Evolutionary conservation across 169 alveolate species (phyloP).

Genomic region (Cryptosporidium parvum): DNA sequence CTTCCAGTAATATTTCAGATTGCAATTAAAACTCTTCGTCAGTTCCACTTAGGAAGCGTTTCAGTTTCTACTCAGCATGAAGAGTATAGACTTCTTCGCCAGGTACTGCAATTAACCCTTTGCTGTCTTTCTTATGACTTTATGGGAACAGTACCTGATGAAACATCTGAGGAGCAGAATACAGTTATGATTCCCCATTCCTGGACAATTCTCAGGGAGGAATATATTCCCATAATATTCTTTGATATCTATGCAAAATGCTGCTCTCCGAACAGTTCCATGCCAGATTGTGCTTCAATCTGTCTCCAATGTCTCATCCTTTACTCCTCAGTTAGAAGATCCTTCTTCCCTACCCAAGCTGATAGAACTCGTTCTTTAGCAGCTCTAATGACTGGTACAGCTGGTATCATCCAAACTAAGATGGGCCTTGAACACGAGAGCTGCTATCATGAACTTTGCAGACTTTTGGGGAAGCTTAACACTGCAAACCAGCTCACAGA

Average conservation of each 20-base stretch:
- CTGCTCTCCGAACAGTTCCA: conserved; percentile 48
- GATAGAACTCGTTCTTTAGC: conserved; percentile 87
- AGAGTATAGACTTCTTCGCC: conserved; percentile 85
- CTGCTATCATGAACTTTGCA: conserved; percentile 92
- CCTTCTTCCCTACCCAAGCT: conserved; percentile 90
- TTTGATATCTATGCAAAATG: conserved; percentile 77
- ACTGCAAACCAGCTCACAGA: conserved; percentile 90
- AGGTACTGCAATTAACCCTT: conserved; percentile 90
- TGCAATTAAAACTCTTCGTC: conserved; percentile 79
- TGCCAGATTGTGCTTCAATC: conserved; percentile 87
- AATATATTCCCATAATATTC: conserved; percentile 84
- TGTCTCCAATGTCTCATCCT: conserved; percentile 89
- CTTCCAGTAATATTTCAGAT: conserved; percentile 89
- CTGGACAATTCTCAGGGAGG: conserved; percentile 90
- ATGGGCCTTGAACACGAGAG: conserved; percentile 89
- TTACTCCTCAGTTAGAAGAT: conserved; percentile 88
- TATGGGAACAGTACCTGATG: conserved; percentile 95
- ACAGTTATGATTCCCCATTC: conserved; percentile 94
- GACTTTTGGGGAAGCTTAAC: conserved; percentile 91
- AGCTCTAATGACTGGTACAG: conserved; percentile 89
- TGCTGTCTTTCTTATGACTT: conserved; percentile 92
- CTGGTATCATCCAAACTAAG: conserved; percentile 87
- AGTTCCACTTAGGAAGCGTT: conserved; percentile 54
- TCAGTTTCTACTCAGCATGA: conserved; percentile 79
- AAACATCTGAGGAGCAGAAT: conserved; percentile 93